phyloP scores from a whole-genome alignment of 1,139 yeast species.

The Protomyces lactucae-debilis region DNA sequence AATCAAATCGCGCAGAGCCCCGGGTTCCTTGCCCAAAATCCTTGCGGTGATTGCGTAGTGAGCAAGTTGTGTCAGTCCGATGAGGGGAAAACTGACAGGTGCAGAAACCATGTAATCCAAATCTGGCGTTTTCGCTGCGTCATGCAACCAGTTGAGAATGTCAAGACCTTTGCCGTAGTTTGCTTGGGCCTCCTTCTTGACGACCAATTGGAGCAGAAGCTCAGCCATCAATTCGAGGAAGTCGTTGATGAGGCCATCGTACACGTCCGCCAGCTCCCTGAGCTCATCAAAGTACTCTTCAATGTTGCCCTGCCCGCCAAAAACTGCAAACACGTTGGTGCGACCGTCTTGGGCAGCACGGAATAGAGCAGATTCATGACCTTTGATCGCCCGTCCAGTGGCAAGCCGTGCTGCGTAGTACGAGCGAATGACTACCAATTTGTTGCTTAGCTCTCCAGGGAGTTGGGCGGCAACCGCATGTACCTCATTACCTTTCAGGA shows the following conservation, averaged over 20 bases:
- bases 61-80: constrained; percentile 89
- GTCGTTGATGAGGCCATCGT: constrained; percentile 69
- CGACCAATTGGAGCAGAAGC: constrained; percentile 62
- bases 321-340: constrained; percentile 72
- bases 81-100: constrained; percentile 92
- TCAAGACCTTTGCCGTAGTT: constrained; percentile 92
- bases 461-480: constrained; percentile 80
- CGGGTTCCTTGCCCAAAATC: constrained; percentile 82
- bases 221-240: constrained; percentile 66
- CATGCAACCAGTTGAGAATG: constrained; percentile 76
- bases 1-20: constrained; percentile 66
- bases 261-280: constrained; percentile 72
- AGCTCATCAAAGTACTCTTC: constrained; percentile 97
- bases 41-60: constrained; percentile 87
- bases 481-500: constrained; percentile 70
- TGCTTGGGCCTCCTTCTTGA: constrained; percentile 74
- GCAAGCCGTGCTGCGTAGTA: constrained; percentile 56
- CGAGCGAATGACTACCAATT: constrained; percentile 67
- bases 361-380: constrained; percentile 60
- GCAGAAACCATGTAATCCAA: constrained; percentile 81
- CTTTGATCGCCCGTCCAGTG: constrained; percentile 48
- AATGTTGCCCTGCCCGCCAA: constrained; percentile 98
- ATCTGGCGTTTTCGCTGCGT: constrained; percentile 83
- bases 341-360: constrained; percentile 47
- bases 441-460: constrained; percentile 48